phyloP scores from a whole-genome alignment of 495 filamentous ascomycete species.

The Penicillium angulare region DNA sequence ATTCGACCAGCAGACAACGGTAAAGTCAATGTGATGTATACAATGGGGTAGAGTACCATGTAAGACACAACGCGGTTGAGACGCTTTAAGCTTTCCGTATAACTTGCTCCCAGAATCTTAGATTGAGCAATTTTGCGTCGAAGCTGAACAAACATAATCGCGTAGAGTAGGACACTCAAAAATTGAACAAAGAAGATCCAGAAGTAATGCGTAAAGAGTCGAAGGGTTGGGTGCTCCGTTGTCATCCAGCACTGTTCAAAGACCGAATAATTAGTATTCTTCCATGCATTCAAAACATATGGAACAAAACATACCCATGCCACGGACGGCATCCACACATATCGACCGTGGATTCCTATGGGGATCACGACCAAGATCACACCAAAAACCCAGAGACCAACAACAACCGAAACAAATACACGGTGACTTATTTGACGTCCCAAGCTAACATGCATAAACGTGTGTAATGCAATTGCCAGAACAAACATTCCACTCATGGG shows the following conservation, averaged over 20 bases:
- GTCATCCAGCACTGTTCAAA: constrained; percentile 62
- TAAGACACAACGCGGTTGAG: constrained; percentile 45
- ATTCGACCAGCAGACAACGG: constrained; percentile 64
- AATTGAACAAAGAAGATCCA: constrained; percentile 67
- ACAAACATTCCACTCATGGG: constrained; percentile 63
- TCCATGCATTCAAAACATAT: background rate
- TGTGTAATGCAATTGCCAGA: constrained; percentile 60
- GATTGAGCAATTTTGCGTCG: constrained; percentile 36
- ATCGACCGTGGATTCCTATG: constrained; percentile 43
- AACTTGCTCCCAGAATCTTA: constrained; percentile 19
- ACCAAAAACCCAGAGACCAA: constrained; percentile 53
- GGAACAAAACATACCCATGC: constrained; percentile 51
- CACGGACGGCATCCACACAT: constrained; percentile 56
- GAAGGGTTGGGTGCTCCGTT: constrained; percentile 49
- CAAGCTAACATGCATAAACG: constrained; percentile 56
- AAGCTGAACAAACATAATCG: constrained; percentile 56
- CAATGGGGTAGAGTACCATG: constrained; percentile 67
- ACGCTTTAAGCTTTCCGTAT: constrained; percentile 20
- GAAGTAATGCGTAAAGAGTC: constrained; percentile 67
- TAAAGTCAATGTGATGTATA: constrained; percentile 62
- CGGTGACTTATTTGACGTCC: constrained; percentile 50
- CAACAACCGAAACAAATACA: constrained; percentile 45
- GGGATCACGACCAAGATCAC: constrained; percentile 54
- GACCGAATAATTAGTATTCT: background rate
- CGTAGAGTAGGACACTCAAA: constrained; percentile 58